Percentiles rank a stretch among this genome's conserved stretches.
Evolutionary conservation across 768 basidiomycete species (phyloP).

Genomic region (Auricularia sp.): DNA sequence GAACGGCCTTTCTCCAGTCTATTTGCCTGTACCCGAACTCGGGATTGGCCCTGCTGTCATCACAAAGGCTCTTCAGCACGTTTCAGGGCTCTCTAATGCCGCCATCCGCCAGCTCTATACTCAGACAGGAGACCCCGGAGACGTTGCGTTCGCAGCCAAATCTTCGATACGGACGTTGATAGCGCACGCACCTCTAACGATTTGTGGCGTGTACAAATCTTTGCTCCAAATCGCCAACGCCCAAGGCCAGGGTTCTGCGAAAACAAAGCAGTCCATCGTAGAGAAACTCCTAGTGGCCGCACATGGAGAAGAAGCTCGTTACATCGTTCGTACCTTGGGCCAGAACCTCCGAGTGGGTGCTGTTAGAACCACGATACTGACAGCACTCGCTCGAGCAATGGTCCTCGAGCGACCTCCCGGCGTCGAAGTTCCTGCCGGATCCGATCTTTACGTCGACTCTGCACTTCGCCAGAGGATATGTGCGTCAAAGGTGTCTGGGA

Average conservation of each 20-base stretch:
- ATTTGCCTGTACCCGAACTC: constrained; percentile 52
- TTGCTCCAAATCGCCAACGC: constrained; percentile 56
- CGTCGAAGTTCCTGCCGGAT: constrained; percentile 17
- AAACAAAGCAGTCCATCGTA: constrained; percentile 66
- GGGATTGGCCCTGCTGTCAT: constrained; percentile 61
- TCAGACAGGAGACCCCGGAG: constrained; percentile 72
- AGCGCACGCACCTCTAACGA: constrained; percentile 56
- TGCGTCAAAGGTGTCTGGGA: constrained; percentile 15
- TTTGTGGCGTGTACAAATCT: constrained; percentile 56
- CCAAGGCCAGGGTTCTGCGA: constrained; percentile 68
- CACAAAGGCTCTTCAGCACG: constrained; percentile 58
- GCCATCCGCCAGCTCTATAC: constrained; percentile 61
- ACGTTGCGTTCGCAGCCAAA: constrained; percentile 80
- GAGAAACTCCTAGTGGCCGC: constrained; percentile 77
- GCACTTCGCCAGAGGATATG: constrained; percentile 22
- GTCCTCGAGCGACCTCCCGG: neutral
- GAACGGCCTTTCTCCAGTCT: constrained; percentile 69
- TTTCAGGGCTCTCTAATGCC: constrained; percentile 52
- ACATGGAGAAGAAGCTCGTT: constrained; percentile 80
- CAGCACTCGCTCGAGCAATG: constrained; percentile 64
- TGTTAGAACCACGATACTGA: constrained; percentile 71
- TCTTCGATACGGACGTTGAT: constrained; percentile 63
- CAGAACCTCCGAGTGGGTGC: constrained; percentile 82
- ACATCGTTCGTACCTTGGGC: constrained; percentile 62
- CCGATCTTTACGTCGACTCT: constrained; percentile 19